Percentiles rank a stretch among this genome's conserved stretches.
These are phyloP conservation scores for Basidiobolus meristosporus DNA, from an alignment of 371 early-diverging fungal species.

Conservation along the genomic window DNA sequence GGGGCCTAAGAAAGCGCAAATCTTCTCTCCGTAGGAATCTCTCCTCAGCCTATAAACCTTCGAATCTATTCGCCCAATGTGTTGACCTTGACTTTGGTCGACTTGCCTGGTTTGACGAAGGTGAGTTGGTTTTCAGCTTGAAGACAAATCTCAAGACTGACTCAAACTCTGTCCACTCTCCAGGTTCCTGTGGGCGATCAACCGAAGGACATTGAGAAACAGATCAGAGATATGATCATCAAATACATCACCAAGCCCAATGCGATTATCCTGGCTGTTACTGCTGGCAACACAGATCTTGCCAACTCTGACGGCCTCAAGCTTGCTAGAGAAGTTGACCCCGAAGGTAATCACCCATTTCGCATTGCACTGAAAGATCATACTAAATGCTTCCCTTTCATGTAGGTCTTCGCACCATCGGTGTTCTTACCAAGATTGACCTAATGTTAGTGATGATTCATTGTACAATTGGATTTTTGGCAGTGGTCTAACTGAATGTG, in stretches of 20 bases:
- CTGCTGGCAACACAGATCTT: slow-evolving; percentile 94
- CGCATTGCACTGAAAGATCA: no score
- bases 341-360: slow-evolving; percentile 83
- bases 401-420: slow-evolving; percentile 91
- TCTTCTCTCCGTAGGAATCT: slow-evolving; percentile 36
- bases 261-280: slow-evolving; percentile 94
- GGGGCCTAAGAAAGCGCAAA: no score
- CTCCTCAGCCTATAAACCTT: slow-evolving; percentile 88
- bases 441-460: slow-evolving; percentile 44
- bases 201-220: slow-evolving; percentile 96
- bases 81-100: slow-evolving; percentile 92
- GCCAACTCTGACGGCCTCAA: slow-evolving; percentile 98
- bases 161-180: no score
- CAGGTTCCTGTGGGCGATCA: slow-evolving; percentile 93
- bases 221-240: slow-evolving; percentile 90
- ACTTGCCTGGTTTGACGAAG: slow-evolving; percentile 96
- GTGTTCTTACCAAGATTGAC: slow-evolving; percentile 98
- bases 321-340: slow-evolving; percentile 92
- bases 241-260: slow-evolving; percentile 90
- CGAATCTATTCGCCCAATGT: slow-evolving; percentile 90
- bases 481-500: no score
- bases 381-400: no score
- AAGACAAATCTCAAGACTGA: no score
- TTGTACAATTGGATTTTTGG: not conserved
- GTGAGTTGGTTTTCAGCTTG: no score